These are phyloP conservation scores for Fraxinus ornus DNA, from an alignment of 305 asterid species.

Conservation along the genomic window DNA sequence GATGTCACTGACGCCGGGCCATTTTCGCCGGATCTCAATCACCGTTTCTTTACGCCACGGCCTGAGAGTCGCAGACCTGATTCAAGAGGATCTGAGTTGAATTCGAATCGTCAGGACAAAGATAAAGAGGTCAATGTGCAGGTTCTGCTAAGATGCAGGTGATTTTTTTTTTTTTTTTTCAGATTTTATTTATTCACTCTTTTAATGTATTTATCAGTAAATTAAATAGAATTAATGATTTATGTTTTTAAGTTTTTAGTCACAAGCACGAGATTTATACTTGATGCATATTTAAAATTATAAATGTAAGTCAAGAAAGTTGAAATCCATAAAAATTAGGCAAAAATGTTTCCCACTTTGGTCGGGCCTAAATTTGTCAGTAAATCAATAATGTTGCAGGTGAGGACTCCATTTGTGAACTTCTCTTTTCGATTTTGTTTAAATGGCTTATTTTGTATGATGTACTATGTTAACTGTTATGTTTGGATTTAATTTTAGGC, in stretches of 20 bases:
- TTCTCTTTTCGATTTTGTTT: background rate
- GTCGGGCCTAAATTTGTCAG: background rate
- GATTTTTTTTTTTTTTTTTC: background rate
- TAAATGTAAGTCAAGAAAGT: background rate
- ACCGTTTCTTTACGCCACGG: constrained; percentile 72
- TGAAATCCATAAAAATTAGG: background rate
- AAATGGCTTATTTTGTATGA: background rate
- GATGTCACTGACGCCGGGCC: constrained; percentile 65
- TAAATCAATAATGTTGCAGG: background rate
- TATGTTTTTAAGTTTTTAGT: background rate
- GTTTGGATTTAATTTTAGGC: constrained; percentile 42
- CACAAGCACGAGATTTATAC: background rate
- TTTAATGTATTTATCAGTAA: background rate
- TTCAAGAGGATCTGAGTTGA: constrained; percentile 58
- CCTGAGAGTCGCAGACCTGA: constrained; percentile 69
- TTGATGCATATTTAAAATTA: background rate
- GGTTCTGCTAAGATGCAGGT: constrained; percentile 91
- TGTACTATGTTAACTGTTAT: background rate
- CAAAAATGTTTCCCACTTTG: background rate
- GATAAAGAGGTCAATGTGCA: constrained; percentile 74
- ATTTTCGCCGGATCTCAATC: constrained; percentile 58
- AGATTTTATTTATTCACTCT: background rate
- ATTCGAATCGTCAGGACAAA: constrained; percentile 45
- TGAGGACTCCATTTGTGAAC: background rate
- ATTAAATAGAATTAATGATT: constrained; percentile 9